These are phyloP conservation scores for Gaeumannomyces sp. DNA, from an alignment of 2,329 filamentous ascomycete species.

Conservation along the genomic window DNA sequence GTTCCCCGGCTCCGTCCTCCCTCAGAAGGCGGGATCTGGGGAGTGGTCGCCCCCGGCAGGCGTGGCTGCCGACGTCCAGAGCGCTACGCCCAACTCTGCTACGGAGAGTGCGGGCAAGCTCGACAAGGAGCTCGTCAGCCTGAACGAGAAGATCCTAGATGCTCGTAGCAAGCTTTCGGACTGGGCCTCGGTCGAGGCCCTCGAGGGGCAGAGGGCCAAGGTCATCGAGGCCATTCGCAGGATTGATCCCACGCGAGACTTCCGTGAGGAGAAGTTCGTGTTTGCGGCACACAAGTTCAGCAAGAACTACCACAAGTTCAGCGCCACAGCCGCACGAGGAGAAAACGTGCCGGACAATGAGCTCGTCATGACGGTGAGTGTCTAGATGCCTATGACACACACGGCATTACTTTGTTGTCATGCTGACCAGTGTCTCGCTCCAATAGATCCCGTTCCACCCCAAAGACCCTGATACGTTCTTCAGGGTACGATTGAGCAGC, in stretches of 20 bases:
- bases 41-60: too few species aligned
- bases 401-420: neutral
- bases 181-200: neutral
- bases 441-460: constrained; percentile 1
- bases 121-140: too few species aligned
- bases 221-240: neutral
- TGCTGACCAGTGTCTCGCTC: constrained; percentile 13
- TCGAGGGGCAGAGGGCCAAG: neutral
- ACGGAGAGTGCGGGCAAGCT: neutral
- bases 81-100: too few species aligned
- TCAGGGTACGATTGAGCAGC: neutral
- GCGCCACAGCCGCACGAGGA: too few species aligned
- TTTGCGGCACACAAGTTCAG: neutral
- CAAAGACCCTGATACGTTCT: neutral
- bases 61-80: too few species aligned
- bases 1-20: too few species aligned
- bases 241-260: neutral
- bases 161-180: neutral
- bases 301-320: neutral
- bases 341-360: neutral
- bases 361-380: neutral
- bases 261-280: constrained; percentile 9
- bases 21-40: too few species aligned
- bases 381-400: neutral
- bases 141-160: neutral